Base-by-base conservation (phyloP, 371 early-diverging fungal genomes). In the Mucor lusitanicus region DNA sequence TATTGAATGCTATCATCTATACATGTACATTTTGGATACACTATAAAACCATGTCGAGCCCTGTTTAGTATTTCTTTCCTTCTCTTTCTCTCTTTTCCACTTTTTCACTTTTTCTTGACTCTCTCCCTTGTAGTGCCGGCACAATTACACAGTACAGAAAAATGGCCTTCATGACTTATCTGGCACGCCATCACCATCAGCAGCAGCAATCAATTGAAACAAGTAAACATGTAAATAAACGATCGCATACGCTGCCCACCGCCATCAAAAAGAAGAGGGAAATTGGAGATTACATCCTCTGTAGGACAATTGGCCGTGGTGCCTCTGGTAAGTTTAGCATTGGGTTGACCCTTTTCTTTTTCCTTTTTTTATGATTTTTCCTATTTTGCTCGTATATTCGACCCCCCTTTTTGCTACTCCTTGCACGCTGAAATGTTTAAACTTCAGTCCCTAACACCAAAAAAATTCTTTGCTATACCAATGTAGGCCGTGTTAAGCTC, bases 241-340 rank as follows among this genome's bases (percentile, higher is more conserved):
- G 61, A 67, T 67, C 60, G 60, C 44, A 37, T 5, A 71, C 63
- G 30, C 21, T 65, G 33, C 70, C 66, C 7, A 44, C 59, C 5
- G 59, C 59, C 13, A n/a, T 27, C 6, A 61, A 61, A 40, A 63
- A 72, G 28, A 68, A 63, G 42, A 64, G 63, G 33, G 66, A 72
- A 55, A 77, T 94, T 54, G 93, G 93, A 4, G 91, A 92, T 15
- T 94, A 92, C 64, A 42, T 79, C n/a, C 69, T 92, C 35, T 89
- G 91, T 39, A 89, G 87, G 70, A 91, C 92, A n/a, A 79, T 94
- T 33, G 94, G 94, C 27, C 88, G 88, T 65, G 94, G 94, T 55
- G 89, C 88, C 57, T 91, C 92, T 67, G 94, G 93, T 91, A 79
- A 64, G 71, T 55, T 21, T 42, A 39, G 40, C 39, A 21, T 42